phyloP scores from a whole-genome alignment of 805 yeast genomes.

The Suhomyces sp. region DNA sequence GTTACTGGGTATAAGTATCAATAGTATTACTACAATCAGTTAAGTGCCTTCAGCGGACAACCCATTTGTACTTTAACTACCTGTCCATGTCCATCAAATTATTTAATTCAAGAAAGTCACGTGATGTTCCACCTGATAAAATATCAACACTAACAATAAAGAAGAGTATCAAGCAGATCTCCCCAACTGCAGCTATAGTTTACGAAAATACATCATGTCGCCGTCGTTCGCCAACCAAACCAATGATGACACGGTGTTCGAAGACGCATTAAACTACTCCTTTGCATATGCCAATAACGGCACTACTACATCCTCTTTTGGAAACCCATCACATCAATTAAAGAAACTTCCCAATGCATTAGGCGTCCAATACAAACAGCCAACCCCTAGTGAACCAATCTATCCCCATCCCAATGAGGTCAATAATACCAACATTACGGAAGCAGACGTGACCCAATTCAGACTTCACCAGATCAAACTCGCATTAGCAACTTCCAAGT shows the following conservation, averaged over 20 bases:
- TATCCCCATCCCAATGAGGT: no score
- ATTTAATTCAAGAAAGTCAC: no score
- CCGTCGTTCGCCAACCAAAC: background rate
- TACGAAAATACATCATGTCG: background rate
- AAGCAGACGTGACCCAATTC: constrained; percentile 4
- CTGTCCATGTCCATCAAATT: no score
- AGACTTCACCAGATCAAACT: constrained; percentile 4
- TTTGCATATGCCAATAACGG: constrained; percentile 3
- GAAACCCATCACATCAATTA: constrained; percentile 3
- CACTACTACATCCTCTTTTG: background rate
- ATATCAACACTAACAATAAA: no score
- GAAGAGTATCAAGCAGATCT: no score
- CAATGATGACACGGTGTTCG: constrained; percentile 13
- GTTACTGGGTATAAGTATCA: no score
- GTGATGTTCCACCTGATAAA: no score
- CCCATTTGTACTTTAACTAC: no score
- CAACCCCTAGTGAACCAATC: background rate
- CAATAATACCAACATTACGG: constrained; percentile 1
- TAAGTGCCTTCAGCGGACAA: no score
- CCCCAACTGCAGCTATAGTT: no score
- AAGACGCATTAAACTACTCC: constrained; percentile 13
- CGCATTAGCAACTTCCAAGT: constrained; percentile 1
- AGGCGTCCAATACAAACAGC: constrained; percentile 9
- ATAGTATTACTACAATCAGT: no score
- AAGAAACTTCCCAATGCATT: constrained; percentile 13